phyloP scores from a whole-genome alignment of 441 rosid genomes.

The Croton laevigatus region DNA sequence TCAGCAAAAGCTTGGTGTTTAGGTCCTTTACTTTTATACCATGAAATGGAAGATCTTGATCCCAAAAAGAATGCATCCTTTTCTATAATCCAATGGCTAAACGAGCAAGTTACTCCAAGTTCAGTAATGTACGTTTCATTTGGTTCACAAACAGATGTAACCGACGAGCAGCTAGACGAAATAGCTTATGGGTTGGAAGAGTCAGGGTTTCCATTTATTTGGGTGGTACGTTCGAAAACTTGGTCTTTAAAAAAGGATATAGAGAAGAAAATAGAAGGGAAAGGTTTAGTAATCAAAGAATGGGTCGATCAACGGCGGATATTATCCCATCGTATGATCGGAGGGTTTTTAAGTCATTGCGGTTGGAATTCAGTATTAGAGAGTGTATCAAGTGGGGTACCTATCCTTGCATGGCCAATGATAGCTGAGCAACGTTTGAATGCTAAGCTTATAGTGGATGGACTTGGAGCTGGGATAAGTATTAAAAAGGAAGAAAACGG shows the following conservation, averaged over 20 bases:
- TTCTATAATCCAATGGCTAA: slow-evolving; percentile 26
- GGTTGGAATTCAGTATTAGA: slow-evolving; percentile 47
- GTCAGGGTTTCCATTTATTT: slow-evolving; percentile 29
- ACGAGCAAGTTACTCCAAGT: slow-evolving; percentile 8
- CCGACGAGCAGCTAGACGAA: slow-evolving; percentile 30
- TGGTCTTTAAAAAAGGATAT: slow-evolving; percentile 21
- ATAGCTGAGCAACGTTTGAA: slow-evolving; percentile 35
- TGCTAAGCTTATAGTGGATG: slow-evolving; percentile 28
- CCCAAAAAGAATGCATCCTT: not conserved
- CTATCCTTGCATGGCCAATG: slow-evolving; percentile 37
- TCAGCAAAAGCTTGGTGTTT: slow-evolving; percentile 33
- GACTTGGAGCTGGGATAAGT: slow-evolving; percentile 22
- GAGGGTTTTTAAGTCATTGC: slow-evolving; percentile 43
- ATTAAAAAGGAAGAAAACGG: not conserved
- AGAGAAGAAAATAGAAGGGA: slow-evolving; percentile 17
- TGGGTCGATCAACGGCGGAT: slow-evolving; percentile 40
- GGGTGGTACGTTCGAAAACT: slow-evolving; percentile 28
- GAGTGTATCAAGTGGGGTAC: slow-evolving; percentile 32
- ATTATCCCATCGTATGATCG: slow-evolving; percentile 25
- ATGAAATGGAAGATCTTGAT: not conserved
- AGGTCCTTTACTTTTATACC: slow-evolving; percentile 28
- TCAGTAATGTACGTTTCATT: slow-evolving; percentile 36
- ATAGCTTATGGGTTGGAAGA: slow-evolving; percentile 32
- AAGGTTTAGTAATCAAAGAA: slow-evolving; percentile 26
- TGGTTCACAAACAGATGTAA: slow-evolving; percentile 32